phyloP scores from a whole-genome alignment of 306 rosid genomes.

The Prunus mira region DNA sequence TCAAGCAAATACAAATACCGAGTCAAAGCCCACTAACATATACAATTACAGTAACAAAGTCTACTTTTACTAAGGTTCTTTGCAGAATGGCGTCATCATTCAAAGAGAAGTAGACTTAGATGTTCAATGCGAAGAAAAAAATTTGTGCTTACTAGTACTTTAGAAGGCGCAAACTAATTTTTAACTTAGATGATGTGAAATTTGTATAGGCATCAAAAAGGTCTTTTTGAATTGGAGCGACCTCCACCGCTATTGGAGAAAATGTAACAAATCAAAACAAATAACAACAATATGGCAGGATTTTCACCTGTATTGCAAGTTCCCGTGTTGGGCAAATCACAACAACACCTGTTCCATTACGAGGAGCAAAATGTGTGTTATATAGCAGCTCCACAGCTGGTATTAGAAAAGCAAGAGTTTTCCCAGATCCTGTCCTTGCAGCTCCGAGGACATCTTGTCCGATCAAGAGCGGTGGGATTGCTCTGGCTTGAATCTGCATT shows the following conservation, averaged over 20 bases:
- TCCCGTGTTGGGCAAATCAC: slow-evolving; percentile 94
- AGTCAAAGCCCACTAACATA: too few species aligned
- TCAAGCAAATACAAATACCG: too few species aligned
- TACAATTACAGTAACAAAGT: too few species aligned
- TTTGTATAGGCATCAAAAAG: too few species aligned
- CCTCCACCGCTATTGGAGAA: background rate
- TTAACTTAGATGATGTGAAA: background rate
- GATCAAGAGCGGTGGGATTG: slow-evolving; percentile 61
- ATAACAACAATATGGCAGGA: background rate
- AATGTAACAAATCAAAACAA: background rate
- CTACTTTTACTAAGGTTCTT: too few species aligned
- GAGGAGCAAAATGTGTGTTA: slow-evolving; percentile 53
- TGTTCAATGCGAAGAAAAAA: too few species aligned
- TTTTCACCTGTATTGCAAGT: slow-evolving; percentile 86
- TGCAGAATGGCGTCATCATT: too few species aligned
- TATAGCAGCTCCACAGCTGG: slow-evolving; percentile 83
- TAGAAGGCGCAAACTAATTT: background rate
- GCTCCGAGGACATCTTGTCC: slow-evolving; percentile 95
- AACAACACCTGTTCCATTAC: slow-evolving; percentile 77
- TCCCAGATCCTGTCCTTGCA: slow-evolving; percentile 96
- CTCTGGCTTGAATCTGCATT: slow-evolving; percentile 79
- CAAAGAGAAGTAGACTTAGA: too few species aligned
- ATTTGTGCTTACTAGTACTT: background rate
- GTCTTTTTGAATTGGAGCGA: background rate
- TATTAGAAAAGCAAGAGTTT: slow-evolving; percentile 86